Evolutionary conservation across 164 flowering plant species (phyloP), one percentile per base, ranked within the genome.

Genomic region (Macadamia integrifolia): DNA sequence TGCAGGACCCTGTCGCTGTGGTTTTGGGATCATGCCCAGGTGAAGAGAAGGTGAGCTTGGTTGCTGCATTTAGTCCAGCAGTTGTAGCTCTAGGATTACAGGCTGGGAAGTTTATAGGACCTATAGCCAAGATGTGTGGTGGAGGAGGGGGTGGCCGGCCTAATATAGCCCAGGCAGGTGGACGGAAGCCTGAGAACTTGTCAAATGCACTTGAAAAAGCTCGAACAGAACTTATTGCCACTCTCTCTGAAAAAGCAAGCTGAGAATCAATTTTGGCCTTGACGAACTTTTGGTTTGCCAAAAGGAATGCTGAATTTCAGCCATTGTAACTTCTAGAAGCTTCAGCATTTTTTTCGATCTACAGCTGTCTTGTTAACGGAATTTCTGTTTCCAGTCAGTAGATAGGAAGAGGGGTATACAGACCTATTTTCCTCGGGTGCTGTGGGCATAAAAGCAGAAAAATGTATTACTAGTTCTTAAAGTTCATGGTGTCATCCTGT

Each of bases 91-190:
- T 85, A 58, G 98, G 98, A 52, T 61, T 94, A 13, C 88, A 90
- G 66, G 98, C 98, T 5, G 96, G 98, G 31, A 91, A 88, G 65
- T 90, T 94, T 64, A 83, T 94, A 28, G 96, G 96, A 17, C 80
- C 89, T 15, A 76, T 94, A 72, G 98, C 98, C 7, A 91, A 86
- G 79, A 56, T 88, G 67, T 94, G 98, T 62, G 97, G 97, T 29
- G 98, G 97, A 58, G 96, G 93, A 72, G 97, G 98, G 12, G 98
- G 98, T 71, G 98, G 98, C 53, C 79, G 89, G 71, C 98, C 95
- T 42, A 88, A 87, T 82, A 87, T 94, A 69, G 97, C 98, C 64
- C 97, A 94, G 80, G 98, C 98, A 56, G 98, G 98, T 55, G 97
- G 98, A 59, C 85, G 87, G 74, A 86, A 88, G 81, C 98, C 96